Conservation (phyloP, 495 filamentous ascomycete species). For the Gamarada debralockiae region DNA sequence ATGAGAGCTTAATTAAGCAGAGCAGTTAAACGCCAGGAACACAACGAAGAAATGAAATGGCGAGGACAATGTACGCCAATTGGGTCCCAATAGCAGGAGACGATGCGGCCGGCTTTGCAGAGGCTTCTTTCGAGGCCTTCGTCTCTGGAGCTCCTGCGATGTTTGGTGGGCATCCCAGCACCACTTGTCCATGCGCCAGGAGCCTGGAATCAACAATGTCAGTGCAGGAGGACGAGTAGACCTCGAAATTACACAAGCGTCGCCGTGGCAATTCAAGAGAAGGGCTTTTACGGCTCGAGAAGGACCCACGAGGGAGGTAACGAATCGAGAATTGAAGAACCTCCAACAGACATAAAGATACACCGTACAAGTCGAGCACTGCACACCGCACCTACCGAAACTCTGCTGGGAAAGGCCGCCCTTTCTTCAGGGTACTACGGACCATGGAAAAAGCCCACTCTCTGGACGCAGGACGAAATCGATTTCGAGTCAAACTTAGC, state of each 20-base stretch:
- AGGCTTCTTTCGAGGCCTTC: slow-evolving; percentile 51
- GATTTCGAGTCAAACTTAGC: slow-evolving; percentile 51
- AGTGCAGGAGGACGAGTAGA: too few species aligned
- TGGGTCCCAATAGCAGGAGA: slow-evolving; percentile 6
- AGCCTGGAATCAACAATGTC: too few species aligned
- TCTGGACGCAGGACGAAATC: slow-evolving; percentile 21
- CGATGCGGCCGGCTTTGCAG: slow-evolving; percentile 52
- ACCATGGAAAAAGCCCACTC: slow-evolving; percentile 15
- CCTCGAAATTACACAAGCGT: slow-evolving; percentile 9
- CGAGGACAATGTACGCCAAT: slow-evolving; percentile 6
- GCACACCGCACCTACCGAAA: too few species aligned
- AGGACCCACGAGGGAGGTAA: too few species aligned
- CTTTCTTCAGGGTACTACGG: neutral
- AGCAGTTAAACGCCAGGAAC: neutral
- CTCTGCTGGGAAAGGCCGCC: too few species aligned
- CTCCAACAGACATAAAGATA: too few species aligned
- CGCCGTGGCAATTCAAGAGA: slow-evolving; percentile 19
- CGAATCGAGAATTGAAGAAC: too few species aligned
- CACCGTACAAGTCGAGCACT: too few species aligned
- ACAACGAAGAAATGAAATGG: slow-evolving; percentile 22
- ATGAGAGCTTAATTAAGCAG: neutral
- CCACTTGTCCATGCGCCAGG: too few species aligned
- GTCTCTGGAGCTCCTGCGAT: slow-evolving; percentile 44
- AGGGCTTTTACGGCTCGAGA: too few species aligned
- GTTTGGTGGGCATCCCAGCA: slow-evolving; percentile 28